Evolutionary conservation across 805 yeast genomes (phyloP), one percentile per base, ranked within the genome.

Genomic region (Pichia cabralensis): DNA sequence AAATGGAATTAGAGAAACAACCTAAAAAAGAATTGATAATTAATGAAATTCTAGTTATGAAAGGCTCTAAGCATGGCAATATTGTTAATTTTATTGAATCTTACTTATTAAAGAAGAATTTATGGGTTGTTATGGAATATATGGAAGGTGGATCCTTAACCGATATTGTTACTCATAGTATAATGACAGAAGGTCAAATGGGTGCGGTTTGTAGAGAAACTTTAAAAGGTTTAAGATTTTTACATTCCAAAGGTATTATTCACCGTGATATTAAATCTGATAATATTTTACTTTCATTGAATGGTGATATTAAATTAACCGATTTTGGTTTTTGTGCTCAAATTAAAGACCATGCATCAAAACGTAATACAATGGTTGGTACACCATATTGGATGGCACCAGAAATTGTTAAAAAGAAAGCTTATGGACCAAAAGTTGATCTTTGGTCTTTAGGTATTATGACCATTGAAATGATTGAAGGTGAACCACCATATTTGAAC

Each of bases 131-230:
- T 15, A 92, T 92, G 98, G 98, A 92, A 59, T 92, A 84, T 54
- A 92, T 92, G 98, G 96, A 92, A 56, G 98, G 98, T 42, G 98
- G 98, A 3, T 80, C 94, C 1, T 65, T 92, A 46, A 89, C 98
- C 0, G 98, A 92, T 60, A 89, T 92, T 22, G 95, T 92, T 13
- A 84, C 95, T 0, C 88, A 88, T 54, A 74, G 76, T 53, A 70
- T 73, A 39, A 76, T 92, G 80, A 75, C 94, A 2, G 98, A 92
- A 50, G 84, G 82, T 11, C 97, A 92, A 58, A 92, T 92, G 53
- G 95, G 94, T 27, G 85, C 95, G 1, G 95, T 92, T 17, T 85
- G 95, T 48, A 69, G 92, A 39, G 98, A 92, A 52, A 86, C 96
- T 0, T 62, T 86, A 38, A 71, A 70, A 45, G 98, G 98, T 2